A percentile compares a stretch with the other conserved stretches of the same genome.
phyloP scores from a whole-genome alignment of 768 basidiomycete species.

The Boletus edulis region DNA sequence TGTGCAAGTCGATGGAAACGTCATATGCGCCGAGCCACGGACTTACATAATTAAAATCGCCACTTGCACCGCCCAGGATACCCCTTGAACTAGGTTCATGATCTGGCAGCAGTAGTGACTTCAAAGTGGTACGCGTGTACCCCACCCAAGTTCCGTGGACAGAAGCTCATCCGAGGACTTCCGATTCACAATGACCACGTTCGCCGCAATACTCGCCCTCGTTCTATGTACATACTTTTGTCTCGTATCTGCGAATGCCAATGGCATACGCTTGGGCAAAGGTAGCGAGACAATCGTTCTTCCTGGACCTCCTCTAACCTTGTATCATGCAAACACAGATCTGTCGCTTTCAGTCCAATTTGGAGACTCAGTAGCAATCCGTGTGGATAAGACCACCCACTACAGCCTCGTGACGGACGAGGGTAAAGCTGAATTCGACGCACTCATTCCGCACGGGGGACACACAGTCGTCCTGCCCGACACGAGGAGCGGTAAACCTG shows the following conservation, averaged over 20 bases:
- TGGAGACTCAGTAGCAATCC: slow-evolving; percentile 11
- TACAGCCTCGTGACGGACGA: slow-evolving; percentile 11
- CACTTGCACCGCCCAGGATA: neutral
- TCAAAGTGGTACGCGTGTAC: neutral
- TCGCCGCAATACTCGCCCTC: neutral
- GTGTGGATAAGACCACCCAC: slow-evolving; percentile 11
- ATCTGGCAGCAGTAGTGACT: neutral
- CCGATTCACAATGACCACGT: neutral
- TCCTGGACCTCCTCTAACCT: neutral
- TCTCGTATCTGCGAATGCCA: neutral
- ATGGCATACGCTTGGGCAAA: slow-evolving; percentile 1
- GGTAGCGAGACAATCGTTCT: neutral
- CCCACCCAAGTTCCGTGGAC: neutral
- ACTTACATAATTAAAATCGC: too few species aligned
- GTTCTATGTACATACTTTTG: neutral
- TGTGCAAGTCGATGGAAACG: too few species aligned
- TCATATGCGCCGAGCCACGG: too few species aligned
- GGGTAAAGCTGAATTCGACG: slow-evolving; percentile 14
- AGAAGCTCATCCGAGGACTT: neutral
- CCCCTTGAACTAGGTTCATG: neutral
- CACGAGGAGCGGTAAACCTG: slow-evolving; percentile 7
- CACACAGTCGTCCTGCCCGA: slow-evolving; percentile 10
- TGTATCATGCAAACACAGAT: neutral
- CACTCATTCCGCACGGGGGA: slow-evolving; percentile 8
- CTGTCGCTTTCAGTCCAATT: slow-evolving; percentile 8